Percentiles rank a stretch among this genome's conserved stretches.
phyloP scores from a whole-genome alignment of 495 filamentous ascomycete genomes.

The Penicillium cosmopolitanum region DNA sequence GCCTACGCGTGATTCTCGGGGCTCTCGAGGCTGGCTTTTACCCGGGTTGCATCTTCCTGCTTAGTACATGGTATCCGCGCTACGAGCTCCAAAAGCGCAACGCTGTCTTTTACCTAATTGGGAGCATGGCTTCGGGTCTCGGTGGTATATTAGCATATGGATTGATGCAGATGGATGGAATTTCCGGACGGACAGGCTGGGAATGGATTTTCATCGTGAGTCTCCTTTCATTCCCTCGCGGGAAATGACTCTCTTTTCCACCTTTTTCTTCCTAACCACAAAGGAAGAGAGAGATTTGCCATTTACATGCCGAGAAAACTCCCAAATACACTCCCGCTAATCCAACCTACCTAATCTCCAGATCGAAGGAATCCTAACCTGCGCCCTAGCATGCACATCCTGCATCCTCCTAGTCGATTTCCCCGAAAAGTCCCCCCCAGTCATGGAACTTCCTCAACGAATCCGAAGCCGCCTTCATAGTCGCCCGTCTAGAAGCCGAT shows the following conservation, averaged over 20 bases:
- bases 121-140: conserved; percentile 59
- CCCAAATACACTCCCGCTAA: no score
- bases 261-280: no score
- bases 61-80: conserved; percentile 59
- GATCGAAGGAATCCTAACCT: neutral
- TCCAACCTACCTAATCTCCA: neutral
- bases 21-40: conserved; percentile 45
- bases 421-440: neutral
- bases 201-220: conserved; percentile 59
- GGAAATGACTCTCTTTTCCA: neutral
- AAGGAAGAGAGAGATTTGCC: no score
- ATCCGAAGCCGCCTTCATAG: neutral
- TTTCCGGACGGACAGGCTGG: conserved; percentile 54
- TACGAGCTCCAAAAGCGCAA: conserved; percentile 61
- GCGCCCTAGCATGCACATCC: neutral
- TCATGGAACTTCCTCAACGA: neutral
- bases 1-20: neutral
- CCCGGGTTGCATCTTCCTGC: conserved; percentile 57
- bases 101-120: conserved; percentile 53
- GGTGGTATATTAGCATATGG: conserved; percentile 64
- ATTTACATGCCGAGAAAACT: no score
- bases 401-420: neutral
- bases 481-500: neutral
- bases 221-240: neutral
- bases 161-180: conserved; percentile 53